Base-by-base conservation (phyloP, 768 basidiomycete genomes). In the Neoboletus brunneissimus region DNA sequence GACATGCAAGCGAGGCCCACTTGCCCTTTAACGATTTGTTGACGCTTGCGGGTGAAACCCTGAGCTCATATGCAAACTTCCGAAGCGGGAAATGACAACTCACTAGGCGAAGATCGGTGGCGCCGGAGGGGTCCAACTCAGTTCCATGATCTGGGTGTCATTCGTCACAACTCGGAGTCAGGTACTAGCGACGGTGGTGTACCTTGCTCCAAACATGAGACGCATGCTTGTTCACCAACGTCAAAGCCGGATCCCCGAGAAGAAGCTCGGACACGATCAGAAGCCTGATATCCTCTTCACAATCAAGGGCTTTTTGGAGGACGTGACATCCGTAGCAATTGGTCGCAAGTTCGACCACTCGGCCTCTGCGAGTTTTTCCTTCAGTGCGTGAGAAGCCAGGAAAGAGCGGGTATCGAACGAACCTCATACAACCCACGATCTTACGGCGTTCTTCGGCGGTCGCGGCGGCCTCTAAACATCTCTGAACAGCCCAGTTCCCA, bases 141-240 rank as follows among this genome's bases (percentile, higher is more conserved):
- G 73, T 69, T 94, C 91, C 91, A 94, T 94, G 64, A 94, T 91
- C 87, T 91, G 51, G 16, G 15, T 50, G 29, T 23, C 3, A 38
- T 42, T n/a, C 12, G 58, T 63, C 58, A 64, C 34, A 46, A 49
- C 37, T 45, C 20, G 34, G 41, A 51, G 37, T 25, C 37, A 37
- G 41, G 34, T 34, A 16, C 20, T 41, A 43, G 20, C 25, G 61
- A 55, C 16, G 7, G 8, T 15, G 54, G 54, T 37, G 22, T 59
- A 89, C 89, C 80, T 93, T 93, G 74, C 89, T 91, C 91, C 91
- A 94, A 32, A 94, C 91, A 68, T 94, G 91, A 47, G 89, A 91
- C 1, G 91, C 90, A 68, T 94, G 91, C 69, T 94, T 94, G 71
- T 93, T 93, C 9, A 93, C 87, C 29, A 94, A 77, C 6, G 91